Evolutionary conservation across 345 rosid genomes (phyloP), one percentile per base, ranked within the genome.

Genomic region (Eucalyptus sp.): DNA sequence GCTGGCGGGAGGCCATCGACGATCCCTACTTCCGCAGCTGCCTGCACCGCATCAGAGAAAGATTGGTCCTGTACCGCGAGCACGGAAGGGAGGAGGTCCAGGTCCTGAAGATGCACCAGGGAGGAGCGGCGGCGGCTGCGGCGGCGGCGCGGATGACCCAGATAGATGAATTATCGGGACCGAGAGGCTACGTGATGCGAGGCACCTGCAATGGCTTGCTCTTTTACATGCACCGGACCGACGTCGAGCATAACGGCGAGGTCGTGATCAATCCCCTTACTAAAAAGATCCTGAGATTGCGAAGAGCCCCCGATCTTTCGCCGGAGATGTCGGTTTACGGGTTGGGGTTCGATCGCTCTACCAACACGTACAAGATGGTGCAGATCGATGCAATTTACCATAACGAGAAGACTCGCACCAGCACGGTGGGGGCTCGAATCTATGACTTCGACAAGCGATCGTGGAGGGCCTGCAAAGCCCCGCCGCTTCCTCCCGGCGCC

Each of bases 81-180:
- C 7, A 25, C 29, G 31, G 14, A 27, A 27, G 13, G 66, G 31
- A 60, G 66, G 66, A 60, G 66, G n/a, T 27, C 31, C 64, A 58
- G 13, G 13, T 58, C 64, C n/a, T 58, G 64, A 58, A 58, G 64
- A 58, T 58, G 29, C 64, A 58, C 0, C 29, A 25, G n/a, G 64
- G 0, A 58, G 64, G 14, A 2, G 46, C 46, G 46, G 46, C 46
- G 46, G 48, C 2, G 7, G 44, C 44, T 7, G 44, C 44, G 44
- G 56, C 10, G 64, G n/a, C n/a, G 64, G 25, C 64, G 64, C 64
- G n/a, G 64, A 58, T 58, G 64, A 58, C 29, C 64, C 29, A 0
- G n/a, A 58, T 58, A 58, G n/a, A 11, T 58, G 1, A 58, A 25
- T 58, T 58, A 0, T 4, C 64, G n/a, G 64, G 64, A 0, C n/a